A percentile compares a stretch with the other conserved stretches of the same genome.
Conservation (phyloP, 495 filamentous ascomycete species). For the Aspergillus cavernicola region DNA sequence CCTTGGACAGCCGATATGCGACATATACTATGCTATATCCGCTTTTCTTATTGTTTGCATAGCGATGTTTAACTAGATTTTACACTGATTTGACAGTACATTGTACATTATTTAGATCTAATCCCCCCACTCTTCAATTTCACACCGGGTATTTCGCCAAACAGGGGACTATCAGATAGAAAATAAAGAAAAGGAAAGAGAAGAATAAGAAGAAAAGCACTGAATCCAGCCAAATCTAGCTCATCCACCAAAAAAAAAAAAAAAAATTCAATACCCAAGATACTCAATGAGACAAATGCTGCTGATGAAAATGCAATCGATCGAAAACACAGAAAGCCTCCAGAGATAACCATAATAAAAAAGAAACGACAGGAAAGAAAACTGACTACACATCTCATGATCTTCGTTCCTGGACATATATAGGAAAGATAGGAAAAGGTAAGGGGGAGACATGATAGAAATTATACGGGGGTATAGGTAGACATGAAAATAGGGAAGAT, state of each 20-base stretch:
- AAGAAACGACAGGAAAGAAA: neutral
- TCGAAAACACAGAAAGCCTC: conserved; percentile 7
- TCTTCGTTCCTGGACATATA: conserved; percentile 9
- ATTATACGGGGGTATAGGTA: conserved; percentile 9
- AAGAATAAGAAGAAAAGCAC: neutral
- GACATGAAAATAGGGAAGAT: conserved; percentile 9
- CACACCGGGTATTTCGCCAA: conserved; percentile 13
- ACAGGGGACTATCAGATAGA: conserved; percentile 7
- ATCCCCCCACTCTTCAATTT: conserved; percentile 29
- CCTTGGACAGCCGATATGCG: neutral
- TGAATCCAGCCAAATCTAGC: conserved; percentile 4
- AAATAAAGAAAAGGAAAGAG: conserved; percentile 4
- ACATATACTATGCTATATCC: conserved; percentile 1
- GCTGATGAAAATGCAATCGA: neutral
- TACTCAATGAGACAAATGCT: neutral
- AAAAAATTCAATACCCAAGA: neutral
- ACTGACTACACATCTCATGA: conserved; percentile 9
- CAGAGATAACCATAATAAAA: conserved; percentile 14
- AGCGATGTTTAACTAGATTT: conserved; percentile 25
- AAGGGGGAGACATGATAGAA: neutral
- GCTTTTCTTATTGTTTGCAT: conserved; percentile 19
- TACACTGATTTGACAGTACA: conserved; percentile 12
- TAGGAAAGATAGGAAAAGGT: neutral
- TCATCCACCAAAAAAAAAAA: conserved; percentile 1
- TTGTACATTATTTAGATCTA: conserved; percentile 42